Conservation (phyloP, 2,329 filamentous ascomycete genomes). For the Aspergillus luchuensis region DNA sequence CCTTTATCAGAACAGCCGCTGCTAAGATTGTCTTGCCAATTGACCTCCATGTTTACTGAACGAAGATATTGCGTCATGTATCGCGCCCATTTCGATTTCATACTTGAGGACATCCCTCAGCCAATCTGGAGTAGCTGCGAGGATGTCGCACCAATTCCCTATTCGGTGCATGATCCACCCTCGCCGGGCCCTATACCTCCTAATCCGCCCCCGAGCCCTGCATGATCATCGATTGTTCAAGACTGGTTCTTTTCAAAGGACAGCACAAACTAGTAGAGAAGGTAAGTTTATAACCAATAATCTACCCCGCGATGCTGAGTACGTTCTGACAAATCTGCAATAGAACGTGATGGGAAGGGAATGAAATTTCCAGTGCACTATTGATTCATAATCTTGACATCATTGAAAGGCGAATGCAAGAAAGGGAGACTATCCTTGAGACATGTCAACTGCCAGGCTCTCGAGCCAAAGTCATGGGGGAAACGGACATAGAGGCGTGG, state of each 20-base stretch:
- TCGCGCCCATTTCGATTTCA: no score
- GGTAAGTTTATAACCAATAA: background rate
- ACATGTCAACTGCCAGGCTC: no score
- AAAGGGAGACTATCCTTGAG: no score
- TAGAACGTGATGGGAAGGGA: background rate
- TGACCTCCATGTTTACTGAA: background rate
- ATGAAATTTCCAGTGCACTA: background rate
- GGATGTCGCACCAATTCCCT: slow-evolving; percentile 1
- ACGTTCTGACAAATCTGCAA: background rate
- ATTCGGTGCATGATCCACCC: slow-evolving; percentile 28
- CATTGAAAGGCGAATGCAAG: background rate
- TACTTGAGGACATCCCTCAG: background rate
- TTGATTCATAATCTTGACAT: background rate
- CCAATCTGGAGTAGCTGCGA: background rate
- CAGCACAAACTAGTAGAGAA: background rate
- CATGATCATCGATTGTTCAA: slow-evolving; percentile 18
- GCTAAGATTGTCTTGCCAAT: background rate
- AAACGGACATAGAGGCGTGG: background rate
- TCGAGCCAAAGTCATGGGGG: background rate
- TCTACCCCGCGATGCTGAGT: background rate
- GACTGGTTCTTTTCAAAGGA: background rate
- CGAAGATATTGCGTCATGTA: no score
- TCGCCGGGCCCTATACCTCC: slow-evolving; percentile 40
- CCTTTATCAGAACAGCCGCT: background rate
- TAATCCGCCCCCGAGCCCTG: slow-evolving; percentile 45